Evolutionary conservation across 2,329 filamentous ascomycete species (phyloP).

Genomic region (Fusarium sp.): DNA sequence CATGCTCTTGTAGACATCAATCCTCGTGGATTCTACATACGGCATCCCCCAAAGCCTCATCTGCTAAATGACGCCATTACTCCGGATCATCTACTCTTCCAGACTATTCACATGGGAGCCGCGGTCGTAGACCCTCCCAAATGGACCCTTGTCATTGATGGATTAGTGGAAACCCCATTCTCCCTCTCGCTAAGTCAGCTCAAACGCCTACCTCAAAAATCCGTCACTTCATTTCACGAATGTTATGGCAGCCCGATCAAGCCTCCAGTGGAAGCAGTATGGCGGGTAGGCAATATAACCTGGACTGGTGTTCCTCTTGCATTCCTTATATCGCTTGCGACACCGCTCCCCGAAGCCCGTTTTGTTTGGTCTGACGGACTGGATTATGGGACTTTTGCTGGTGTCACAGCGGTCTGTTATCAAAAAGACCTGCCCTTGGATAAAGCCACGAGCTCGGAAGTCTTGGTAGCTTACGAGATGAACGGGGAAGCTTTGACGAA

Average conservation of each 20-base stretch:
- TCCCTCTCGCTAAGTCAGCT: not conserved
- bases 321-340: not conserved
- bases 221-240: conserved; percentile 14
- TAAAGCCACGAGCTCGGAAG: conserved; percentile 4
- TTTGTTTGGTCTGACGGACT: conserved; percentile 22
- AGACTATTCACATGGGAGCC: too few species aligned
- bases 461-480: conserved; percentile 4
- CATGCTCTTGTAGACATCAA: not conserved
- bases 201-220: not conserved
- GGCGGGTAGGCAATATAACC: conserved; percentile 17
- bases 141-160: too few species aligned
- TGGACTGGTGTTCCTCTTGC: conserved; percentile 11
- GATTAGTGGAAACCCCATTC: too few species aligned
- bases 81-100: not conserved
- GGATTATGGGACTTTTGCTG: conserved; percentile 2
- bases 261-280: conserved; percentile 1
- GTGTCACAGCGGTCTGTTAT: conserved; percentile 6
- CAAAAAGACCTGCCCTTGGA: conserved; percentile 12
- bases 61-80: not conserved
- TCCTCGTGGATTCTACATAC: conserved; percentile 4
- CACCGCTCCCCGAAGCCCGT: conserved; percentile 1
- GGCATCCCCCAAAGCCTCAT: conserved; percentile 9
- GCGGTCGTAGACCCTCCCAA: too few species aligned
- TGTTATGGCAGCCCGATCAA: conserved; percentile 18
- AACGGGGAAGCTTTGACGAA: conserved; percentile 8